Conservation (phyloP, 129 eudicot genomes). For the Rutidosis leptorrhynchoides region DNA sequence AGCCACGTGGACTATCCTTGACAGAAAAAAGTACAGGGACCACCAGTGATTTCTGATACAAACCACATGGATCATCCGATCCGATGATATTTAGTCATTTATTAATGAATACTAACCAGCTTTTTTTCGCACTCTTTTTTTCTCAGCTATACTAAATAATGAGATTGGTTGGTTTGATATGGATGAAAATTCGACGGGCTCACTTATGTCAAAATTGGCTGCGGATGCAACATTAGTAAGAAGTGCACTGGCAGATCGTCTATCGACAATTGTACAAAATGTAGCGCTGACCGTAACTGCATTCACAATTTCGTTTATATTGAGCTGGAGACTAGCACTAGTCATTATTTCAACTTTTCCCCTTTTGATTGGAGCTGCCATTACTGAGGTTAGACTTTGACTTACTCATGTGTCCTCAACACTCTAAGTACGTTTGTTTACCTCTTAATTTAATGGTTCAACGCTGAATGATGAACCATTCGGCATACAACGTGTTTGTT, state of each 20-base stretch:
- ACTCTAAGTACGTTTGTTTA: no score
- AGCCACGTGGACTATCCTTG: no score
- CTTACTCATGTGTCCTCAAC: background rate
- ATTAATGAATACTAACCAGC: background rate
- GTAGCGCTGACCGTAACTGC: constrained; percentile 60
- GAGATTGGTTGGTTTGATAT: constrained; percentile 84
- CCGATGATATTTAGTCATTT: no score
- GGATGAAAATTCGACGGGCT: constrained; percentile 72
- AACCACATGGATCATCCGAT: no score
- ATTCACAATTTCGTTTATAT: constrained; percentile 58
- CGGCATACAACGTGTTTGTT: no score
- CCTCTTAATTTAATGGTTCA: no score
- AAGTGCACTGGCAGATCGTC: constrained; percentile 73
- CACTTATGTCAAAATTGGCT: constrained; percentile 66
- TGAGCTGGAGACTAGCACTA: constrained; percentile 79
- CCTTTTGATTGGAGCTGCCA: constrained; percentile 61
- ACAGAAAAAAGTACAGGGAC: no score
- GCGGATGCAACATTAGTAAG: constrained; percentile 85
- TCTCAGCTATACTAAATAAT: constrained; percentile 62
- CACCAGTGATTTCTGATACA: no score
- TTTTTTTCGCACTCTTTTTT: background rate
- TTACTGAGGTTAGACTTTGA: constrained; percentile 53
- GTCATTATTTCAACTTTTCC: constrained; percentile 69
- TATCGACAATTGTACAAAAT: constrained; percentile 75
- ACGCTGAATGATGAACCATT: no score